Conservation (phyloP, 441 rosid species). For the Sinapis alba region DNA sequence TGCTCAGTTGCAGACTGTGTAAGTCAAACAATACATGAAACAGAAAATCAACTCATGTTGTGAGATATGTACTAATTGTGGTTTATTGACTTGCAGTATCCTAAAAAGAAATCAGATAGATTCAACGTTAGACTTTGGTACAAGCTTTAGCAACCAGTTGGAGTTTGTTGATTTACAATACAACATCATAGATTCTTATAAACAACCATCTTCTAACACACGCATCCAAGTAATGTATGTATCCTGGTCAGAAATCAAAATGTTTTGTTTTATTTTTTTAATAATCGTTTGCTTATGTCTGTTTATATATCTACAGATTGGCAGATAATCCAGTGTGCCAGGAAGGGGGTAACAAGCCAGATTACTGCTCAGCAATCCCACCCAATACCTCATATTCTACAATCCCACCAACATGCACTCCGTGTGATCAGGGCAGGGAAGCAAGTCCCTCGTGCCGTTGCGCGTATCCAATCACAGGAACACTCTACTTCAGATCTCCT, state of each 20-base stretch:
- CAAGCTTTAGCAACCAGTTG: conserved; percentile 45
- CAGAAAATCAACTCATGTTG: background rate
- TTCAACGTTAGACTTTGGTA: conserved; percentile 57
- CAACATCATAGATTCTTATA: conserved; percentile 46
- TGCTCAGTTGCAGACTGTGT: conserved; percentile 64
- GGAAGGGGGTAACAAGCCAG: background rate
- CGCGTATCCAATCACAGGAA: background rate
- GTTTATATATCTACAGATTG: background rate
- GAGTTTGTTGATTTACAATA: conserved; percentile 52
- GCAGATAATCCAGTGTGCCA: background rate
- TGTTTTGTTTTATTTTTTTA: background rate
- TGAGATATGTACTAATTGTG: background rate
- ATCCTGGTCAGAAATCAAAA: conserved; percentile 14
- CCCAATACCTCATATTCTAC: background rate
- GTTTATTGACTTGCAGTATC: conserved; percentile 37
- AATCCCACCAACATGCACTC: background rate
- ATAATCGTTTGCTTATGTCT: background rate
- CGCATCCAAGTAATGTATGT: conserved; percentile 46
- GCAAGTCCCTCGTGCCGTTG: background rate
- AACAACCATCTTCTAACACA: conserved; percentile 18
- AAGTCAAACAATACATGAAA: conserved; percentile 29
- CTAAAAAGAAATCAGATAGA: conserved; percentile 54
- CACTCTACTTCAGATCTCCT: background rate
- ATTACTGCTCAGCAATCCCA: background rate
- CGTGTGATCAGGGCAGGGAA: background rate